Evolutionary conservation across 345 rosid genomes (phyloP).

Genomic region (Aquilaria malaccensis): DNA sequence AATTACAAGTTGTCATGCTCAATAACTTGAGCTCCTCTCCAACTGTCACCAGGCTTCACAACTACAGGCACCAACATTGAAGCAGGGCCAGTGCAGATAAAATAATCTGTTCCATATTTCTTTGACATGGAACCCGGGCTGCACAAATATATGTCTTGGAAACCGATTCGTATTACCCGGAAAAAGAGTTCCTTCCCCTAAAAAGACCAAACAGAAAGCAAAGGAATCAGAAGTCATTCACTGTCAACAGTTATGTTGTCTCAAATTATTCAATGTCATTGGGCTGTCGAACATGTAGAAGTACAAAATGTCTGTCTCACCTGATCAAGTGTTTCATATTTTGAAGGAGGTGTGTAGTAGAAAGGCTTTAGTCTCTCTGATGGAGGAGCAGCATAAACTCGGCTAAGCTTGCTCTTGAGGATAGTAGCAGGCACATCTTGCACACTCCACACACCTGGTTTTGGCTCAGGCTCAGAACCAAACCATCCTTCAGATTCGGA

Average conservation of each 20-base stretch:
- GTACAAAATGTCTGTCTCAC: constrained; percentile 19
- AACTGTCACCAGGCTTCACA: constrained; percentile 49
- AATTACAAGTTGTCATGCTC: constrained; percentile 86
- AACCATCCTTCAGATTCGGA: constrained; percentile 60
- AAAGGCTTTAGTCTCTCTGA: constrained; percentile 59
- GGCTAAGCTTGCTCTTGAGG: constrained; percentile 51
- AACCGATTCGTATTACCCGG: constrained; percentile 72
- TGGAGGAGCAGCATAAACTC: constrained; percentile 75
- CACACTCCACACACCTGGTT: constrained; percentile 58
- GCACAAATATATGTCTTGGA: constrained; percentile 53
- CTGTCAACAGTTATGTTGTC: not conserved
- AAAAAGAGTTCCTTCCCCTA: constrained; percentile 79
- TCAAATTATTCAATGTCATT: no score
- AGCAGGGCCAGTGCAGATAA: constrained; percentile 78
- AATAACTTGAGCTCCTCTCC: constrained; percentile 89
- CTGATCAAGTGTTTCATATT: constrained; percentile 91
- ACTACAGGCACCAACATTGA: constrained; percentile 68
- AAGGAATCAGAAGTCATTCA: not conserved
- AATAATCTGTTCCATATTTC: constrained; percentile 58
- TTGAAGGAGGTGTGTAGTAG: constrained; percentile 69
- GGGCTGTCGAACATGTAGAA: not conserved
- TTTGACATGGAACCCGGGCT: constrained; percentile 51
- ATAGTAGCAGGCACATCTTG: constrained; percentile 58
- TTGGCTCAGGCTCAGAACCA: constrained; percentile 37
- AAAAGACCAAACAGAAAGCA: not conserved